Evolutionary conservation across 78 protist genomes (phyloP), one percentile per base, ranked within the genome.

Genomic region (Isochrysis galbana): DNA sequence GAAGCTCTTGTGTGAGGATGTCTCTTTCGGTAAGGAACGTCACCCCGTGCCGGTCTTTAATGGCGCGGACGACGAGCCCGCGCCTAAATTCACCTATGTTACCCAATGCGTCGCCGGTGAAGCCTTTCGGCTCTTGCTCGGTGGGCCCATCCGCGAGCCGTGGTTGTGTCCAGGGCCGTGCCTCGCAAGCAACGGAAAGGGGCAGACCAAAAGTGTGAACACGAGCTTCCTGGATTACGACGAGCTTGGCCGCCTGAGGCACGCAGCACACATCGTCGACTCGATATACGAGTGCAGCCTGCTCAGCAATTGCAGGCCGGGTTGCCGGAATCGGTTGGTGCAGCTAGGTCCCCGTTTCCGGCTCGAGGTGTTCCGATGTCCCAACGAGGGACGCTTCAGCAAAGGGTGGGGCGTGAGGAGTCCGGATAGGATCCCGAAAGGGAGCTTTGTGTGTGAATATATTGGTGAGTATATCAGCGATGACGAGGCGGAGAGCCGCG

Each of bases 351-450:
- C 46, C 32, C 1, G 32, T 7, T 77, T 39, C 84, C 44, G 84
- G 47, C 67, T n/a, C 34, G 74, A 32, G 45, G 86, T 95, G 42
- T 94, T 90, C 93, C 94, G 89, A 89, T 77, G 84, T 46, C 23
- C 17, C 19, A 29, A 61, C 95, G 0, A 1, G 1, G 38, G 93
- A 74, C 14, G n/a, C 17, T 39, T 77, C 84, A 3, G 1, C 84
- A 77, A 77, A 38, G 97, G 97, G 17, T 96, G 97, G 97, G 94
- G 95, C 38, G 89, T 93, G 38, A 48, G 97, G 41, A 54, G 94
- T 2, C 51, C 48, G 3, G 61, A 55, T 2, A 72, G 45, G 1
- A 94, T 96, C 25, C 96, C 93, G 22, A 55, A 26, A 19, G 47
- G 70, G 26, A 47, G 90, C 25, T 96, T 93, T 86, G 95, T 96